Evolutionary conservation across 1,284 basidiomycete species (phyloP).

Genomic region (Boletellus sp.): DNA sequence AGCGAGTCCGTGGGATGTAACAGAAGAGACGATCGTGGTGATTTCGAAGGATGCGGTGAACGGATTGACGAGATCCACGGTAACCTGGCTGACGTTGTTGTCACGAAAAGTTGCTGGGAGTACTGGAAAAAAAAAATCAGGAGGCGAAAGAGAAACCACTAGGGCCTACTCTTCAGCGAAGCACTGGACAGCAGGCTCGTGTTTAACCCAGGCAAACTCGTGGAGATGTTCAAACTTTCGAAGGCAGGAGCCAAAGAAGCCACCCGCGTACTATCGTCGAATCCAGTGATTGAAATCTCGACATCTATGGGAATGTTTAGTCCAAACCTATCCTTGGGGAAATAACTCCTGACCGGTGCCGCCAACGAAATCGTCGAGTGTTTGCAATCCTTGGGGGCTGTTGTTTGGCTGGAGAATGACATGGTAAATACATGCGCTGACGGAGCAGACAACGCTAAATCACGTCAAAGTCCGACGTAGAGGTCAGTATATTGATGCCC

Average conservation of each 20-base stretch:
- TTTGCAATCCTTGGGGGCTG: conserved; percentile 59
- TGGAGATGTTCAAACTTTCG: conserved; percentile 54
- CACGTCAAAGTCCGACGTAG: conserved; percentile 51
- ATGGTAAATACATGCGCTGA: neutral
- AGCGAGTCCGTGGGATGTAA: conserved; percentile 61
- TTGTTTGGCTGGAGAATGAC: conserved; percentile 50
- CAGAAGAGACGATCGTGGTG: conserved; percentile 60
- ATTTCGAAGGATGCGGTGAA: conserved; percentile 64
- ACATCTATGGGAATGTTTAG: conserved; percentile 41
- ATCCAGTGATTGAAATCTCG: conserved; percentile 53
- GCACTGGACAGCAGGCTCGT: conserved; percentile 57
- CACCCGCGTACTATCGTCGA: conserved; percentile 57
- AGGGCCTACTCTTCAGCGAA: conserved; percentile 46
- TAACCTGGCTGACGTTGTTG: conserved; percentile 69
- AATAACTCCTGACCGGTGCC: conserved; percentile 39
- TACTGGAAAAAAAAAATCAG: conserved; percentile 38
- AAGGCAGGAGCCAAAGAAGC: conserved; percentile 63
- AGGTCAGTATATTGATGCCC: conserved; percentile 54
- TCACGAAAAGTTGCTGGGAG: conserved; percentile 64
- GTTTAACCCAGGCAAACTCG: conserved; percentile 62
- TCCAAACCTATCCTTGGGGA: conserved; percentile 4
- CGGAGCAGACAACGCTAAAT: neutral
- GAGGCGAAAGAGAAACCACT: neutral
- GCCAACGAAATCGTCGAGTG: conserved; percentile 70
- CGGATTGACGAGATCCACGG: conserved; percentile 65